Base-by-base conservation (phyloP, 257 asterid genomes). In the Euphrasia confusa region DNA sequence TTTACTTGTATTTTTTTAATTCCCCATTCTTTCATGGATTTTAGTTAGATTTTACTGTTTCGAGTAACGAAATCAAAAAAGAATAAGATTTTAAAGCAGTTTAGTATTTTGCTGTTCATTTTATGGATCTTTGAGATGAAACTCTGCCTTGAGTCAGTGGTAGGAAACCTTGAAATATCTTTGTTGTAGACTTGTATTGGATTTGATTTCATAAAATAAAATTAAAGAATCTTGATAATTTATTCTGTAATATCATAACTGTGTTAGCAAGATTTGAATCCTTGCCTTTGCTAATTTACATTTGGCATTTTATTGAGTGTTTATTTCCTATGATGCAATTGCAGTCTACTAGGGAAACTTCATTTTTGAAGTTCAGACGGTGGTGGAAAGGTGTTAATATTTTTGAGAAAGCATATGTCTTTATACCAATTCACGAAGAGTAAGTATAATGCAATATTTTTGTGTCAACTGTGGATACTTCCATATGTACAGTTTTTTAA, bases 311-410 rank as follows among this genome's bases (percentile, higher is more conserved):
- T 62, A 18, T 35, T 60, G 48, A 33, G 57, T 45, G 9, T 42
- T 60, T 11, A 27, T 44, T 33, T 75, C 66, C 54, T 54, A 58
- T 70, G 58, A 54, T 77, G 79, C 86, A 85, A 95, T 71, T 77
- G 79, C 86, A 85, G 96, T 70, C 33, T 70, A 85, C 76, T 64
- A 72, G 64, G 75, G 85, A 77, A 75, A 66, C 69, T 64, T 77
- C 85, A 67, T 89, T 81, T 83, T 67, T 47, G 70, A 93, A 87
- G 87, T 78, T 93, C 65, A 82, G 99, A 72, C 79, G 97, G 75
- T 93, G 99, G 99, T 93, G 99, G 99, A 93, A 85, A 79, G 92
- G 91, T 32, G 88, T 93, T 65, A 83, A 83, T 71, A 61, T 93
- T 82, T 93, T 87, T 78, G 92, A 89, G 83, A 87, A 89, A 71